phyloP scores from a whole-genome alignment of 2,329 filamentous ascomycete genomes.

The Penicillium palitans region DNA sequence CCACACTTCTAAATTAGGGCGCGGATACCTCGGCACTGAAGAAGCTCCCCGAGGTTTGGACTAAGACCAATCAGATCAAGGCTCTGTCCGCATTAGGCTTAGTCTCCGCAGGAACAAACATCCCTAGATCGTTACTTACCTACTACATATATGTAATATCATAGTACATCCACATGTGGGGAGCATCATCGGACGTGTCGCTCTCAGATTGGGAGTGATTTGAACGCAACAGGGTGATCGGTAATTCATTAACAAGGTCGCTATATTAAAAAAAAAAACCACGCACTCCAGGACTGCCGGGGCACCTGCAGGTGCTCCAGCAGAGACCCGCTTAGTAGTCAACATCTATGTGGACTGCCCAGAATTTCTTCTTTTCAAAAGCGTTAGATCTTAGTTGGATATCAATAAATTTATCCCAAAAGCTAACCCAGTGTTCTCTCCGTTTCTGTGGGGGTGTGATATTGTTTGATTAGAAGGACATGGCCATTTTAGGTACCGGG shows the following conservation, averaged over 20 bases:
- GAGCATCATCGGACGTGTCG: not conserved
- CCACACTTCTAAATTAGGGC: not conserved
- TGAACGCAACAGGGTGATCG: not conserved
- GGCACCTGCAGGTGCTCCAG: not conserved
- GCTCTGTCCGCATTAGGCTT: conserved; percentile 5
- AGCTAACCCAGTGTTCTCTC: no score
- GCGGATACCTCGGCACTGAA: not conserved
- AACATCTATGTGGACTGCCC: not conserved
- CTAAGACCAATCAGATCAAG: not conserved
- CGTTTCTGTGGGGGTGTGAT: no score
- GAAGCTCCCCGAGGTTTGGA: not conserved
- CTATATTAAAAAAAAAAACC: no score
- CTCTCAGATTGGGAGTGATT: not conserved
- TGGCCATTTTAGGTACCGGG: not conserved
- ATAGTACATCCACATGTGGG: not conserved
- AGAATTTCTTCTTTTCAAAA: no score
- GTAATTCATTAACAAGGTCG: not conserved
- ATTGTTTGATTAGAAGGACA: no score
- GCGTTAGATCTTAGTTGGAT: no score
- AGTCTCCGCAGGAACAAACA: conserved; percentile 3
- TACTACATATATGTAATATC: no score
- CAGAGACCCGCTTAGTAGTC: not conserved
- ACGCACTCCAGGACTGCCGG: not conserved
- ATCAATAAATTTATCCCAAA: no score
- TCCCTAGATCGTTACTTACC: not conserved